A percentile compares a stretch with the other conserved stretches of the same genome.
Conservation (phyloP, 164 flowering plant genomes). For the Stephania japonica region DNA sequence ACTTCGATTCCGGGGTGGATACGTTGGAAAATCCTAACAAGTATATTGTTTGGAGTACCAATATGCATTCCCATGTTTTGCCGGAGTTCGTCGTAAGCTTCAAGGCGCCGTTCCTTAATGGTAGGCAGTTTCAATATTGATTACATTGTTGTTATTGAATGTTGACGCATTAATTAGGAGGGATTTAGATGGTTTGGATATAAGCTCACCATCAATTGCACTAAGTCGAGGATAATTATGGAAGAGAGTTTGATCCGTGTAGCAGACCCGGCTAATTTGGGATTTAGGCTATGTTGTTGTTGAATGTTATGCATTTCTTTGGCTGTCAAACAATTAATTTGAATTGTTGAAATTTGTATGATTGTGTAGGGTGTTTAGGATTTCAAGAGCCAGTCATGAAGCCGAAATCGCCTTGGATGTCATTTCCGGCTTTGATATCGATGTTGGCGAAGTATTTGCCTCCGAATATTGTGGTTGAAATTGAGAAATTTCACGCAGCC, state of each 20-base stretch:
- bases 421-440: slow-evolving; percentile 22
- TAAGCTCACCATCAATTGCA: no score
- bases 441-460: slow-evolving; percentile 22
- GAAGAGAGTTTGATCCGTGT: no score
- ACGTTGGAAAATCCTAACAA: slow-evolving; percentile 35
- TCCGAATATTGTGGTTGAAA: slow-evolving; percentile 15
- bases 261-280: no score
- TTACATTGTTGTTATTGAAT: not conserved
- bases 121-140: slow-evolving; percentile 17
- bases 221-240: no score
- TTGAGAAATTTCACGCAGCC: slow-evolving; percentile 20
- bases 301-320: not conserved
- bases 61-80: slow-evolving; percentile 66
- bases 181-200: no score
- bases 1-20: slow-evolving; percentile 77
- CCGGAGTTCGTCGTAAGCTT: slow-evolving; percentile 61
- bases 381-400: not conserved
- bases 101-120: slow-evolving; percentile 31
- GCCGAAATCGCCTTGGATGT: slow-evolving; percentile 44
- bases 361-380: slow-evolving; percentile 5
- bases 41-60: slow-evolving; percentile 57
- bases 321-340: not conserved
- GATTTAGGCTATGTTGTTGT: no score
- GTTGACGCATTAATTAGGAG: no score
- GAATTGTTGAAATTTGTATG: not conserved